Conservation (phyloP, 2,329 filamentous ascomycete genomes). For the Claviceps digitariae region DNA sequence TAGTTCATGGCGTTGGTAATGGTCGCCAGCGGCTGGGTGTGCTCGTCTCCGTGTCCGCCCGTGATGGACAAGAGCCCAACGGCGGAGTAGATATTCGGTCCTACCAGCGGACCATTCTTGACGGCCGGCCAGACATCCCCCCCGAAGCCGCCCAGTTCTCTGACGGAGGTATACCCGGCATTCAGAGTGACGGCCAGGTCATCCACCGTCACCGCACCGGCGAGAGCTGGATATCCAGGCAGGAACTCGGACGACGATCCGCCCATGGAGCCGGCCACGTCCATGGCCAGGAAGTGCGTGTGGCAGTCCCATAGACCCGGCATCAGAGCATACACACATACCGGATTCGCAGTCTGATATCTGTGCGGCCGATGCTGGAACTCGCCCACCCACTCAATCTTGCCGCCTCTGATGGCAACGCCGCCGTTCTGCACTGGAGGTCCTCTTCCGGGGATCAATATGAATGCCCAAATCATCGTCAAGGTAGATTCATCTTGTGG, state of each 20-base stretch:
- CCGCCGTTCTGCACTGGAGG: conserved; percentile 18
- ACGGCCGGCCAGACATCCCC: conserved; percentile 29
- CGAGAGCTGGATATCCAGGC: conserved; percentile 6
- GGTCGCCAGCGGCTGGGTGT: conserved; percentile 20
- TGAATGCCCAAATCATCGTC: conserved; percentile 14
- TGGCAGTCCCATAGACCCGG: conserved; percentile 42
- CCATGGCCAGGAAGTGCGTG: conserved; percentile 30
- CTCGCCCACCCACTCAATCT: conserved; percentile 25
- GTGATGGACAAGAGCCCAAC: conserved; percentile 30
- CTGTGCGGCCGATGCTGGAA: conserved; percentile 5
- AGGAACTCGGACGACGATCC: not conserved
- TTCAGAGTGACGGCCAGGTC: conserved; percentile 25
- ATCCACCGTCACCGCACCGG: conserved; percentile 8
- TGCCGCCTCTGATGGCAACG: conserved; percentile 22
- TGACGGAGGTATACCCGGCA: conserved; percentile 35
- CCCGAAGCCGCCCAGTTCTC: conserved; percentile 34
- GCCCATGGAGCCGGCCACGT: not conserved
- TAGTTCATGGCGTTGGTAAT: conserved; percentile 17
- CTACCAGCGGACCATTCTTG: conserved; percentile 28
- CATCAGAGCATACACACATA: conserved; percentile 30
- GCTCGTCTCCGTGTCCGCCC: conserved; percentile 32
- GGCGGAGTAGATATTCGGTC: conserved; percentile 35
- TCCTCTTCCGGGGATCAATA: conserved; percentile 26
- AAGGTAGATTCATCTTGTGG: conserved; percentile 2
- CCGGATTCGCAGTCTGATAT: conserved; percentile 13